A percentile compares a stretch with the other conserved stretches of the same genome.
Evolutionary conservation across 495 filamentous ascomycete genomes (phyloP).

Genomic region (Penicillium verhagenii): DNA sequence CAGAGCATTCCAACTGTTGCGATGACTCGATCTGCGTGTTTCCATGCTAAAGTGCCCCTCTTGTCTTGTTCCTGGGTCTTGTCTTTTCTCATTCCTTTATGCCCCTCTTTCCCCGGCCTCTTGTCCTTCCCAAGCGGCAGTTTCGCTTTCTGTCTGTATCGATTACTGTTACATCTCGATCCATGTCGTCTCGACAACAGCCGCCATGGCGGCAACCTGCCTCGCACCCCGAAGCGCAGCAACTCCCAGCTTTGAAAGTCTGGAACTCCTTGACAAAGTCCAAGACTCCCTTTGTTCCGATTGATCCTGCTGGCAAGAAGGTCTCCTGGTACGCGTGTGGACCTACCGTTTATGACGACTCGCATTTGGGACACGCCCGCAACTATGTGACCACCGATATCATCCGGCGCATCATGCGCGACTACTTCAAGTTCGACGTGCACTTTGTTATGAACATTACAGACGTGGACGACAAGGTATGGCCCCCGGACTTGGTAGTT

Average conservation of each 20-base stretch:
- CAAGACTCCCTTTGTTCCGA: conserved; percentile 74
- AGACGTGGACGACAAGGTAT: conserved; percentile 87
- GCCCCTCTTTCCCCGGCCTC: conserved; percentile 25
- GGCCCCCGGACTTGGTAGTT: neutral
- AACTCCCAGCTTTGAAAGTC: conserved; percentile 43
- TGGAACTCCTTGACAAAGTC: conserved; percentile 76
- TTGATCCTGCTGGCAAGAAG: conserved; percentile 62
- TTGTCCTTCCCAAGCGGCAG: conserved; percentile 20
- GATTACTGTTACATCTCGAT: conserved; percentile 7
- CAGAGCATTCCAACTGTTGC: conserved; percentile 6
- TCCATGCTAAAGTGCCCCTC: conserved; percentile 22
- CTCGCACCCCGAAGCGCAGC: conserved; percentile 23
- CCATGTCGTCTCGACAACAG: conserved; percentile 44
- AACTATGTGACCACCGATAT: conserved; percentile 97
- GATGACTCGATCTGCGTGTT: conserved; percentile 21
- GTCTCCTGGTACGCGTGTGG: conserved; percentile 90
- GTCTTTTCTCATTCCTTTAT: conserved; percentile 23
- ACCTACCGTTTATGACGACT: conserved; percentile 89
- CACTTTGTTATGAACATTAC: conserved; percentile 97
- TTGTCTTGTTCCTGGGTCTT: conserved; percentile 12
- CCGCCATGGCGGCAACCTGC: conserved; percentile 50
- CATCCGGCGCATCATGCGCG: conserved; percentile 76
- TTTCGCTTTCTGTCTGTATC: conserved; percentile 4
- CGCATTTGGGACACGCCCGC: conserved; percentile 85
- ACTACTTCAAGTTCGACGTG: conserved; percentile 85